Evolutionary conservation across 2,329 filamentous ascomycete species (phyloP).

Genomic region (Lizonia empirigonia): DNA sequence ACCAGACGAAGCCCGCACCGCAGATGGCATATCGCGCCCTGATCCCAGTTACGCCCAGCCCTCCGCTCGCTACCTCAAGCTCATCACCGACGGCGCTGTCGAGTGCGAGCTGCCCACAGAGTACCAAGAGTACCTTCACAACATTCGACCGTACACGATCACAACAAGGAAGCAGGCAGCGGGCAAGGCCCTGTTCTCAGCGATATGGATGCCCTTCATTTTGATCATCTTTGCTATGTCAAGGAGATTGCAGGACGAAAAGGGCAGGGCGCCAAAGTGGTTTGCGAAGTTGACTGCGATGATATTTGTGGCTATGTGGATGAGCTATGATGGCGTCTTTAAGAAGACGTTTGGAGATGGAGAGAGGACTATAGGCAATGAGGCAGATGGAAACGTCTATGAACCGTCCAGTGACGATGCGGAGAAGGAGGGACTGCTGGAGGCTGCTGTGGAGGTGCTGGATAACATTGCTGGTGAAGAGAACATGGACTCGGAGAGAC

Average conservation of each 20-base stretch:
- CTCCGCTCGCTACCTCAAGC: constrained; percentile 79
- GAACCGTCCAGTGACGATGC: constrained; percentile 10
- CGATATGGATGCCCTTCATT: constrained; percentile 64
- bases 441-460: constrained; percentile 15
- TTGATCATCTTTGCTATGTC: constrained; percentile 58
- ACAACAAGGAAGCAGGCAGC: constrained; percentile 70
- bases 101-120: constrained; percentile 81
- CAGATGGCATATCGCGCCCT: constrained; percentile 61
- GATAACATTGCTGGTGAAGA: constrained; percentile 8
- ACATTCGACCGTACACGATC: constrained; percentile 71
- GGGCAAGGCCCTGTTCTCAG: constrained; percentile 67
- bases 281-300: constrained; percentile 58
- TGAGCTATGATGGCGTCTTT: constrained; percentile 67
- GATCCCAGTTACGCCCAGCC: constrained; percentile 78
- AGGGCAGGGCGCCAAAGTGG: constrained; percentile 73
- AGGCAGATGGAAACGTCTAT: constrained; percentile 9
- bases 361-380: constrained; percentile 63
- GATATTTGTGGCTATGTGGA: constrained; percentile 66
- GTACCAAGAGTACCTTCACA: constrained; percentile 75
- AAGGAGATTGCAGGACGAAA: constrained; percentile 63
- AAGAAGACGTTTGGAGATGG: constrained; percentile 81
- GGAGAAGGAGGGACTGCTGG: constrained; percentile 20
- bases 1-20: constrained; percentile 26
- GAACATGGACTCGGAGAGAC: not conserved
- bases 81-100: constrained; percentile 76